These are phyloP conservation scores for Microstegium vimineum DNA, from an alignment of 176 grass and related monocot genomes.

Conservation along the genomic window DNA sequence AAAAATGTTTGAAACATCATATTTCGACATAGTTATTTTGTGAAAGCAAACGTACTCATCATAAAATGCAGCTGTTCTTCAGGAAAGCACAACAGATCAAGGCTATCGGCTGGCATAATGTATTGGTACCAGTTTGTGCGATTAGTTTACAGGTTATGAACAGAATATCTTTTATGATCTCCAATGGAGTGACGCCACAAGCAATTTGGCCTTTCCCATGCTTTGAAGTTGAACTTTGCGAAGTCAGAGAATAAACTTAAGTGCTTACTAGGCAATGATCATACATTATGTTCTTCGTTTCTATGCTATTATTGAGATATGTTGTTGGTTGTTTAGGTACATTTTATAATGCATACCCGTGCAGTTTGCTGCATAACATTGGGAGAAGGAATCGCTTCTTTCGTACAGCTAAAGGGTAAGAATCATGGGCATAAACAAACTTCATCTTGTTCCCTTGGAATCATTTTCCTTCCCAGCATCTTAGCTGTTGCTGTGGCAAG, in stretches of 20 bases:
- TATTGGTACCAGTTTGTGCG: constrained; percentile 23
- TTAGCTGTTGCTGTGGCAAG: constrained; percentile 45
- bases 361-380: constrained; percentile 33
- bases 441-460: constrained; percentile 27
- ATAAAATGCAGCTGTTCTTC: constrained; percentile 22
- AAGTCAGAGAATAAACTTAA: constrained; percentile 21
- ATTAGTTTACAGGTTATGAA: constrained; percentile 16
- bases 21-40: not conserved
- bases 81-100: not conserved
- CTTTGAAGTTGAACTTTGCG: constrained; percentile 13
- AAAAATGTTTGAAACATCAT: not conserved
- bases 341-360: constrained; percentile 22
- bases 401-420: constrained; percentile 37
- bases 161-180: constrained; percentile 40
- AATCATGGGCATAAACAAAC: constrained; percentile 26
- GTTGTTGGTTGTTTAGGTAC: constrained; percentile 10
- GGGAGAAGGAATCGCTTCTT: constrained; percentile 11
- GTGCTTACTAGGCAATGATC: constrained; percentile 23
- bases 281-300: constrained; percentile 25
- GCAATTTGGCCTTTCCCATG: constrained; percentile 37
- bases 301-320: constrained; percentile 9
- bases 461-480: constrained; percentile 41
- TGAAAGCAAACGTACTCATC: no score
- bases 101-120: constrained; percentile 13
- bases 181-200: not conserved